Conservation (phyloP, 495 filamentous ascomycete genomes). For the Penicillium pancosmium region DNA sequence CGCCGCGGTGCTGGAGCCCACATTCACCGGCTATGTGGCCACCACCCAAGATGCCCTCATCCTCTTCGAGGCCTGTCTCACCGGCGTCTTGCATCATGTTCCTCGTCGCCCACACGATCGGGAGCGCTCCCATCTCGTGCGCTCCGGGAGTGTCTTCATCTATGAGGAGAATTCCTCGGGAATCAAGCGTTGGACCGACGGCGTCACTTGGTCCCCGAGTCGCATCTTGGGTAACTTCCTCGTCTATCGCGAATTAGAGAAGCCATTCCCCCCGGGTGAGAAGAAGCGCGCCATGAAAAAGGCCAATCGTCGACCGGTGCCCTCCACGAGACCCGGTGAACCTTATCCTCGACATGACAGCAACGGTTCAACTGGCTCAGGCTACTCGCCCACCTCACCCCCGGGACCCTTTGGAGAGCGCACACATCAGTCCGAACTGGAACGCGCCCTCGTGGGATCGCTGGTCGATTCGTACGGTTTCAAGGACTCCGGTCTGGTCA, state of each 20-base stretch:
- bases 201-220: slow-evolving; percentile 86
- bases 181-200: slow-evolving; percentile 95
- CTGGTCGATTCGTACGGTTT: slow-evolving; percentile 86
- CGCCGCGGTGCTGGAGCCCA: slow-evolving; percentile 54
- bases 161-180: slow-evolving; percentile 87
- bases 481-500: slow-evolving; percentile 80
- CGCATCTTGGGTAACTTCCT: slow-evolving; percentile 87
- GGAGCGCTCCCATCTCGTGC: slow-evolving; percentile 72
- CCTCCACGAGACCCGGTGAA: slow-evolving; percentile 50
- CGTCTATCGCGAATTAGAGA: slow-evolving; percentile 84
- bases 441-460: slow-evolving; percentile 76
- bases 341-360: slow-evolving; percentile 54
- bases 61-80: slow-evolving; percentile 74
- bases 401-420: slow-evolving; percentile 41
- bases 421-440: slow-evolving; percentile 53
- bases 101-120: slow-evolving; percentile 83
- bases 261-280: slow-evolving; percentile 81
- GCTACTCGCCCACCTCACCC: slow-evolving; percentile 48
- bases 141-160: slow-evolving; percentile 83
- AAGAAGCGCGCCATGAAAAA: slow-evolving; percentile 87
- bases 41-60: slow-evolving; percentile 76
- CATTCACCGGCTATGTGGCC: slow-evolving; percentile 67
- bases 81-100: slow-evolving; percentile 68
- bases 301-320: slow-evolving; percentile 48
- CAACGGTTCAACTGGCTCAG: slow-evolving; percentile 28